Evolutionary conservation across 2,329 filamentous ascomycete species (phyloP), one percentile per base, ranked within the genome.

Genomic region (Penicillium sp.): DNA sequence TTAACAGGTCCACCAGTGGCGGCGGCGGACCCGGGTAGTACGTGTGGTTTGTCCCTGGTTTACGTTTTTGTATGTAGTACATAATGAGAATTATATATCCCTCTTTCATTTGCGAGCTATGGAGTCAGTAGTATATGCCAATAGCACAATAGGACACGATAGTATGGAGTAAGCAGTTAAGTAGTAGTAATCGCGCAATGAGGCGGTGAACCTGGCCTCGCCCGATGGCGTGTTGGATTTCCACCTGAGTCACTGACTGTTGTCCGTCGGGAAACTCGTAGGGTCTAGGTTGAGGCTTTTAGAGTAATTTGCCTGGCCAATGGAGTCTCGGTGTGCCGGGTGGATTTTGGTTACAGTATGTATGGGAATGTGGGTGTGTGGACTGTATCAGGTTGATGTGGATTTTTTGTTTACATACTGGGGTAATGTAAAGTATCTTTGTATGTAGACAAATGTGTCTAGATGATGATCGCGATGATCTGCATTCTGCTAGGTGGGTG

Each of bases 1-100:
- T 49, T 49, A 58, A 49, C 17, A 22, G 57, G 8, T 5, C n/a
- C 42, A 42, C 49, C 55, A 58, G 26, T 58, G 59, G 53, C 3
- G 24, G 40, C 55, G 22, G 51, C 33, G 37, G 37, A 7, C 6
- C 9, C 15, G 17, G 35, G 50, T 26, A n/a, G n/a, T 26, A 26
- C 33, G 26, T 13, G 45, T n/a, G 24, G 30, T 35, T 53, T n/a
- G 19, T 38, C 33, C 22, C 30, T 45, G 42, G 50, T 24, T 53
- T 38, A 12, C 26, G 10, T n/a, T n/a, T n/a, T n/a, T n/a, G 9
- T 8, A 33, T 7, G 38, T 19, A 9, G n/a, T 42, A 42, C 38
- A 6, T 22, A 42, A 22, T 44, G 40, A 44, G 5, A 13, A 44
- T 44, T 1, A 44, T 12, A 44, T 13, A 12, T 44, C 19, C 10